A percentile compares a stretch with the other conserved stretches of the same genome.
These are phyloP conservation scores for Azolla pinnata DNA, from an alignment of 75 land plant genomes.

Conservation along the genomic window DNA sequence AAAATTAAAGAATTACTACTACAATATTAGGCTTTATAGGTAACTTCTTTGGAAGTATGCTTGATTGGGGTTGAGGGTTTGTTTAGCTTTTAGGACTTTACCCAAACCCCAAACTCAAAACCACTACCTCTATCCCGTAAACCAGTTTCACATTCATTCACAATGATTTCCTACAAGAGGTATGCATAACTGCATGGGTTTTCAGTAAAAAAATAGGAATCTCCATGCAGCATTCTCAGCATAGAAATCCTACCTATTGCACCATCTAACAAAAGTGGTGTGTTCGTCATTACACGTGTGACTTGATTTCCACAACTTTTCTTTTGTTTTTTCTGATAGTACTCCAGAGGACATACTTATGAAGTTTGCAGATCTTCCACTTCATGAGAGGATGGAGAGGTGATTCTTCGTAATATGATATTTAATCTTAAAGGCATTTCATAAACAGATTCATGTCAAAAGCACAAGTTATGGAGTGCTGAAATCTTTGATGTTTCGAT, in stretches of 20 bases:
- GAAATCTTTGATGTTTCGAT: neutral
- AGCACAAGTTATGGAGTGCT: neutral
- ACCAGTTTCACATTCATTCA: neutral
- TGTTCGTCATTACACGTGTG: neutral
- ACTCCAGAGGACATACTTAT: conserved; percentile 45
- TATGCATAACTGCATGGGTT: neutral
- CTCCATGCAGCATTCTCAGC: too few relatives aligned
- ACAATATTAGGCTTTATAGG: too few relatives aligned
- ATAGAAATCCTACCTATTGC: too few relatives aligned
- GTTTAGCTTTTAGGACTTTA: too few relatives aligned
- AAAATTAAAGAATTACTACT: too few relatives aligned
- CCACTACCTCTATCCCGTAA: neutral
- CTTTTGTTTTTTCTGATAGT: neutral
- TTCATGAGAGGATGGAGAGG: conserved; percentile 74
- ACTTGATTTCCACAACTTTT: neutral
- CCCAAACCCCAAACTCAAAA: neutral
- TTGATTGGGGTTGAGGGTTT: too few relatives aligned
- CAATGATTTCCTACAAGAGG: neutral
- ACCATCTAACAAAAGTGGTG: too few relatives aligned
- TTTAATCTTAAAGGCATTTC: neutral
- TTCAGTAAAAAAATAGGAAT: too few relatives aligned
- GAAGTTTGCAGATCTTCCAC: conserved; percentile 52
- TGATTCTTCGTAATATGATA: conserved; percentile 1
- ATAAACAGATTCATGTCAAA: neutral
- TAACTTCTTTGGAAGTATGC: too few relatives aligned